phyloP scores from a whole-genome alignment of 345 rosid genomes.

The Eucalyptus cloeziana region DNA sequence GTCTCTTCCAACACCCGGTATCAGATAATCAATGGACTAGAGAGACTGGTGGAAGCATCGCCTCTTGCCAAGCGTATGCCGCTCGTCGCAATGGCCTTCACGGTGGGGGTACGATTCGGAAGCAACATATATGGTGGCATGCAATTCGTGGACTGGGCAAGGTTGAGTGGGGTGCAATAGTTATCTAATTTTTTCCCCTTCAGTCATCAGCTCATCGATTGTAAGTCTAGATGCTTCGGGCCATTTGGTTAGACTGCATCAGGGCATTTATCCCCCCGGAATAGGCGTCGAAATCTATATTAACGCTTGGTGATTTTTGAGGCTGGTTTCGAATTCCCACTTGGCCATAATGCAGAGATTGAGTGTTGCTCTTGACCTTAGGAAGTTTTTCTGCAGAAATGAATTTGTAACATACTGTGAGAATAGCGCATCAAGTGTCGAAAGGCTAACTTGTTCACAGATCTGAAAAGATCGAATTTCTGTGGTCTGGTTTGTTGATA shows the following conservation, averaged over 20 bases:
- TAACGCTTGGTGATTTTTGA: background rate
- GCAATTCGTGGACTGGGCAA: conserved; percentile 96
- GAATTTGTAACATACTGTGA: background rate
- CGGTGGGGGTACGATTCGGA: conserved; percentile 72
- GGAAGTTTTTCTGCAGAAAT: background rate
- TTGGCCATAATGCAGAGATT: background rate
- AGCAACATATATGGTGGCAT: conserved; percentile 81
- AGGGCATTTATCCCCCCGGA: background rate
- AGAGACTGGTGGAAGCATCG: conserved; percentile 62
- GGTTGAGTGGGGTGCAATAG: conserved; percentile 56
- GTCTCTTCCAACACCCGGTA: conserved; percentile 86
- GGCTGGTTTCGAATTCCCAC: background rate
- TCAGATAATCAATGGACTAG: conserved; percentile 70
- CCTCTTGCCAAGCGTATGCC: conserved; percentile 63
- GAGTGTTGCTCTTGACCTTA: background rate
- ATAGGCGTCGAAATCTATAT: background rate
- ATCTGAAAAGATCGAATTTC: background rate
- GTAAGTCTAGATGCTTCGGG: background rate
- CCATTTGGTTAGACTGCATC: background rate
- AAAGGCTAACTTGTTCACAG: background rate
- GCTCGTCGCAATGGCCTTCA: conserved; percentile 79
- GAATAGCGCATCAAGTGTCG: background rate
- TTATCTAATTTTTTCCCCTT: background rate
- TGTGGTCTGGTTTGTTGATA: background rate
- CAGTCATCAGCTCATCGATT: background rate